Evolutionary conservation across 805 yeast genomes (phyloP).

Genomic region (Saccharomycopsis fodiens): DNA sequence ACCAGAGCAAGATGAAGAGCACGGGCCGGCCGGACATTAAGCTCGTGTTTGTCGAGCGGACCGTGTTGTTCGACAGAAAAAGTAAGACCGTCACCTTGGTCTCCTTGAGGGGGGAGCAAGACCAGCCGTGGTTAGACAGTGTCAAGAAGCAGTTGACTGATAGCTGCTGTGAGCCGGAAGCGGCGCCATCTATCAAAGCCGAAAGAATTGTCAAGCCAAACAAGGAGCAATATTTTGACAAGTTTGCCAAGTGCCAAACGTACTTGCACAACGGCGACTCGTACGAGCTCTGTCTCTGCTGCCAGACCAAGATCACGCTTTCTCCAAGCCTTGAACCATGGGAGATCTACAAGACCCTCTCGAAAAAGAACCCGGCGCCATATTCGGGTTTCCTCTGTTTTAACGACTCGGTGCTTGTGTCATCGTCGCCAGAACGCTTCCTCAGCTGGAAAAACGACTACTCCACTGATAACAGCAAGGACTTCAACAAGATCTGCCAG

Average conservation of each 20-base stretch:
- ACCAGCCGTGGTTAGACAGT: constrained; percentile 29
- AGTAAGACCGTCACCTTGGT: constrained; percentile 41
- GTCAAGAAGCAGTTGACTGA: constrained; percentile 17
- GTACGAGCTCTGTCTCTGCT: constrained; percentile 87
- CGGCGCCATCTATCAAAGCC: constrained; percentile 21
- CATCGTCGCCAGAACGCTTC: constrained; percentile 94
- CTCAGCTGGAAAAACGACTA: constrained; percentile 53
- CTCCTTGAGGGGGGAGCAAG: constrained; percentile 39
- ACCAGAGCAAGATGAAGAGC: constrained; percentile 32
- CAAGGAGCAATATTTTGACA: constrained; percentile 42
- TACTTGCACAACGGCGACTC: constrained; percentile 43
- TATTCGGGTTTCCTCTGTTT: constrained; percentile 77
- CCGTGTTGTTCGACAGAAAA: constrained; percentile 46
- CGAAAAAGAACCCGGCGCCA: constrained; percentile 81
- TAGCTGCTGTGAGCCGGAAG: not conserved
- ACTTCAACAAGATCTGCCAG: constrained; percentile 40
- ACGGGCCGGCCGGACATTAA: constrained; percentile 61
- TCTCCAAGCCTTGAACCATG: constrained; percentile 51
- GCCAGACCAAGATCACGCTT: constrained; percentile 54
- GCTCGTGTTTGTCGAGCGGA: constrained; percentile 61
- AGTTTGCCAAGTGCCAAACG: constrained; percentile 54
- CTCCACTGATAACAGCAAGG: constrained; percentile 12
- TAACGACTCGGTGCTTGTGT: constrained; percentile 50
- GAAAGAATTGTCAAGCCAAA: constrained; percentile 39
- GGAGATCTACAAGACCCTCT: constrained; percentile 70